Evolutionary conservation across 176 grass and related monocot species (phyloP).

Genomic region (Raddia distichophylla): DNA sequence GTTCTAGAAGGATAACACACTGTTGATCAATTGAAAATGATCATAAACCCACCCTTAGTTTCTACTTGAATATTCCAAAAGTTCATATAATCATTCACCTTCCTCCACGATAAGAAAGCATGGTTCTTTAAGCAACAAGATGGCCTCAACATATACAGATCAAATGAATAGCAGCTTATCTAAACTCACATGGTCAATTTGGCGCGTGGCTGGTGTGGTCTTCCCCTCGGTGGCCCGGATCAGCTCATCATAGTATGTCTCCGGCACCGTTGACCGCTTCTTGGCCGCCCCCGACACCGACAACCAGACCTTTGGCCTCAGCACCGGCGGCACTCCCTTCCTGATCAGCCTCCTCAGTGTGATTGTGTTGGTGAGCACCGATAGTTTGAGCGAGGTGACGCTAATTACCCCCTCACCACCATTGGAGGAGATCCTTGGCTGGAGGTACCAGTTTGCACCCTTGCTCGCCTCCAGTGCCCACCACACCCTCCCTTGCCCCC

Average conservation of each 20-base stretch:
- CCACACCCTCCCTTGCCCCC: slow-evolving; percentile 88
- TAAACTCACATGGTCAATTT: slow-evolving; percentile 92
- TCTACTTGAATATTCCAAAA: background rate
- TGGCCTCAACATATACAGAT: background rate
- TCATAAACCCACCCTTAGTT: background rate
- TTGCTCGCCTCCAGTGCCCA: slow-evolving; percentile 86
- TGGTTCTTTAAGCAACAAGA: background rate
- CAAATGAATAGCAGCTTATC: slow-evolving; percentile 12
- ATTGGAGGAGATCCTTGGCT: slow-evolving; percentile 79
- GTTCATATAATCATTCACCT: background rate
- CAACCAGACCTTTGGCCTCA: slow-evolving; percentile 88
- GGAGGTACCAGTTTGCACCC: slow-evolving; percentile 90
- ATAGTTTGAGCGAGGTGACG: slow-evolving; percentile 80
- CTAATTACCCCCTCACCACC: slow-evolving; percentile 51
- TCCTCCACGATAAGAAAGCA: background rate
- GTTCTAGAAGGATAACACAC: background rate
- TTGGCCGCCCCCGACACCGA: slow-evolving; percentile 84
- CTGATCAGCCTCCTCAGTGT: slow-evolving; percentile 80
- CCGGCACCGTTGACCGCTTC: slow-evolving; percentile 90
- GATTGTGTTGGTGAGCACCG: slow-evolving; percentile 69
- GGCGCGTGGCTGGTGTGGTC: slow-evolving; percentile 78
- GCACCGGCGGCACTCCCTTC: slow-evolving; percentile 74
- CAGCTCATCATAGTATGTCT: slow-evolving; percentile 94
- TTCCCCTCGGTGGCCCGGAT: slow-evolving; percentile 85
- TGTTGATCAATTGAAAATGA: slow-evolving; percentile 4